Base-by-base conservation (phyloP, 371 early-diverging fungal species). In the Mitosporidium daphniae region DNA sequence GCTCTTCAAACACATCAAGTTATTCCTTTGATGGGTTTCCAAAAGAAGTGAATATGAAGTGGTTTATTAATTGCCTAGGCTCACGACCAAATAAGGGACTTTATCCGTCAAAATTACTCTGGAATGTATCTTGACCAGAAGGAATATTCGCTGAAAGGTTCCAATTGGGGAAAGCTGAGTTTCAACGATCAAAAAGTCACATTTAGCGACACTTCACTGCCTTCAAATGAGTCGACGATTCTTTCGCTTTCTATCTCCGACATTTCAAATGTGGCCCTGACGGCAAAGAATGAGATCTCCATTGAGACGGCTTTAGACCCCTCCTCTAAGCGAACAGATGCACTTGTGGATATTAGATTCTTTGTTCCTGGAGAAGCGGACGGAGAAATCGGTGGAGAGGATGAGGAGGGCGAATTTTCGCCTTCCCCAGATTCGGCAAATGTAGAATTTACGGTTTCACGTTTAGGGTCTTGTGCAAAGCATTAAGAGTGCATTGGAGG, bases 141-240 rank as follows among this genome's bases (percentile, higher is more conserved):
- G 30, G 84, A 89, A 28, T 36, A 65, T 22, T 65, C 70, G 28
- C 43, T 77, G 4, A 63, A 61, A 27, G 91, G 91, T 16, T 75
- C 71, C 66, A 82, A 84, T 50, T 82, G 89, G 84, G 89, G 80
- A 22, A 57, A 60, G 41, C 68, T 4, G 73, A 72, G 24, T 67
- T 74, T 32, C 53, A 67, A 53, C n/a, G n/a, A n/a, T n/a, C n/a
- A n/a, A n/a, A n/a, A n/a, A n/a, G n/a, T n/a, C n/a, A n/a, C n/a
- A n/a, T n/a, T n/a, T n/a, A n/a, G n/a, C n/a, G 68, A 66, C 12
- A 50, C 55, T 12, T 48, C 58, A 23, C 43, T 84, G 31, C 42
- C 57, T 4, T 84, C 82, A 42, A 61, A 50, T 27, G 67, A 66
- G 11, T 49, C 52, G 12, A 64, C 65, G 14, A 61, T 71, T 45